These are phyloP conservation scores for Cladosporium sp. DNA, from an alignment of 2,329 filamentous ascomycete species.

Conservation along the genomic window DNA sequence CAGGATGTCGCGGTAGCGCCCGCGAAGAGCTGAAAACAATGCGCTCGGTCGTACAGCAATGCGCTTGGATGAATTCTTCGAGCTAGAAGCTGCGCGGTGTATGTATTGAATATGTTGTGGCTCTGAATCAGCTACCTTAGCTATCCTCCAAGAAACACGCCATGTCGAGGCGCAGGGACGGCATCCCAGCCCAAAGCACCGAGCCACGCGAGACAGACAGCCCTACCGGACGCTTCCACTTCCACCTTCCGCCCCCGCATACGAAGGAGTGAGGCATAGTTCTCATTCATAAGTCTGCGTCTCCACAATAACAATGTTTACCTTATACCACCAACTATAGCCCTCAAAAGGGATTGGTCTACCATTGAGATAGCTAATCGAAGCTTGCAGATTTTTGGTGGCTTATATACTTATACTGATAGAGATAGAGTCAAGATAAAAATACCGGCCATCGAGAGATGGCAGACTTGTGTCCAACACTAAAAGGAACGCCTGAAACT, in stretches of 20 bases:
- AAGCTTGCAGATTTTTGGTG: too few relatives aligned
- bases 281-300: too few relatives aligned
- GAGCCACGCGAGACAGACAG: background rate
- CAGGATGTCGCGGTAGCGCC: background rate
- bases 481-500: too few relatives aligned
- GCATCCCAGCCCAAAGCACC: background rate
- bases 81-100: background rate
- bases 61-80: background rate
- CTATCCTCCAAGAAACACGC: background rate
- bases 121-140: background rate
- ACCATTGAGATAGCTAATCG: too few relatives aligned
- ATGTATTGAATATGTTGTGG: background rate
- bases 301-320: too few relatives aligned
- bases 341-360: too few relatives aligned
- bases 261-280: background rate
- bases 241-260: background rate
- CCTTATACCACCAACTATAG: too few relatives aligned
- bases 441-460: too few relatives aligned
- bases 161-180: background rate
- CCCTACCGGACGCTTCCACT: background rate
- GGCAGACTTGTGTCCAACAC: too few relatives aligned
- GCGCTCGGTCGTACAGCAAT: background rate
- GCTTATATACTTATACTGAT: too few relatives aligned
- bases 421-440: too few relatives aligned
- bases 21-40: background rate